Base-by-base conservation (phyloP, 371 early-diverging fungal genomes). In the Mucor piriformis region DNA sequence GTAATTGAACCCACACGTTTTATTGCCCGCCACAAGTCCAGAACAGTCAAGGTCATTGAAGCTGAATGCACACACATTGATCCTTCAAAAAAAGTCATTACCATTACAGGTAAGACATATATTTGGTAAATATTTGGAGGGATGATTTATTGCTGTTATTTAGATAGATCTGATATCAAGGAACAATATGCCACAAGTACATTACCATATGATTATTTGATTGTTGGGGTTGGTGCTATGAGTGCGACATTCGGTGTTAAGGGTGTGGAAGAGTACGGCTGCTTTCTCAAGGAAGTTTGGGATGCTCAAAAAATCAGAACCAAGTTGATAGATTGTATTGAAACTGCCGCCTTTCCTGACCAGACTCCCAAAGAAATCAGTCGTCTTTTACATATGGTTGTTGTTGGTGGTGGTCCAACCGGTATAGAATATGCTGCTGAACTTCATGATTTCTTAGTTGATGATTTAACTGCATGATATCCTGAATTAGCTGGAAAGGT, bases 341-440 rank as follows among this genome's bases (percentile, higher is more conserved):
- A 97, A 72, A 88, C 91, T 8, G 96, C 96, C 8, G 85, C 91
- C 8, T 92, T 93, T 67, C 90, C 88, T 33, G 85, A 85, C n/a
- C 90, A 93, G 68, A 59, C 84, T 0, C 66, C 87, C 20, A 88
- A 91, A 33, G 93, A 95, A 69, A 75, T 87, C 50, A 83, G 92
- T 16, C 86, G 95, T n/a, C 67, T 95, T 52, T 75, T 97, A 67
- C 91, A 92, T 69, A 91, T 96, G 90, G 95, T 94, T 1, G 95
- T 97, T n/a, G 95, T 95, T 4, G 97, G 97, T 35, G 97, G 96
- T 43, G 97, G 97, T 7, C 96, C 97, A 7, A 95, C 97, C 0
- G 97, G 97, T 53, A 90, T 95, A 29, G 97, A 97, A 69, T 95
- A 93, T 63, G 95, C 96, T 4, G 96, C 92, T 12, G 97, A 95